Percentiles rank a stretch among this genome's conserved stretches.
These are phyloP conservation scores for Drechslerella stenobrocha DNA, from an alignment of 2,329 filamentous ascomycete genomes.

Conservation along the genomic window DNA sequence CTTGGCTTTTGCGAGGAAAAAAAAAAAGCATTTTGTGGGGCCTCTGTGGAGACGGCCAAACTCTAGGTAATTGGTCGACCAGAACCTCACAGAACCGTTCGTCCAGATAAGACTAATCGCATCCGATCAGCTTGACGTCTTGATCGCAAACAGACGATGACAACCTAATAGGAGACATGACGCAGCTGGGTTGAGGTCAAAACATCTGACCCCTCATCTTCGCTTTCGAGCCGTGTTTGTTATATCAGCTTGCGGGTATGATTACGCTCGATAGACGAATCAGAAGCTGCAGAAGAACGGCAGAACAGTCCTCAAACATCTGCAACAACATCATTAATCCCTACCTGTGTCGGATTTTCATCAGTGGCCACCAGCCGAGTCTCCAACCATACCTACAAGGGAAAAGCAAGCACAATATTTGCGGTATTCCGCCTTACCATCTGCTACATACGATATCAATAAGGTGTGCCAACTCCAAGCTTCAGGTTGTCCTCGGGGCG, in stretches of 20 bases:
- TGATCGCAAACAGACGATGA: slow-evolving; percentile 26
- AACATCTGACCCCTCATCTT: slow-evolving; percentile 38
- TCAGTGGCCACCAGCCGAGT: slow-evolving; percentile 25
- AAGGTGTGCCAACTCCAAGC: slow-evolving; percentile 7
- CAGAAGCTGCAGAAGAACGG: slow-evolving; percentile 33
- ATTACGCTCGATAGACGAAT: slow-evolving; percentile 39
- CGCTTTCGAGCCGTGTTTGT: slow-evolving; percentile 47
- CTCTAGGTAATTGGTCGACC: slow-evolving; percentile 6
- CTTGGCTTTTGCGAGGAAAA: slow-evolving; percentile 25
- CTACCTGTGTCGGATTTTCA: slow-evolving; percentile 41
- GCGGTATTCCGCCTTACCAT: slow-evolving; percentile 10
- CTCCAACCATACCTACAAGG: slow-evolving; percentile 32
- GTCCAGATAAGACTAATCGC: slow-evolving; percentile 39
- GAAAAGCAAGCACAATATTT: slow-evolving; percentile 34
- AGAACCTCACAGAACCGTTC: slow-evolving; percentile 9
- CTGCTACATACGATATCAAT: slow-evolving; percentile 13
- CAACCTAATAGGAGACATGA: slow-evolving; percentile 18
- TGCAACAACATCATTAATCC: slow-evolving; percentile 35
- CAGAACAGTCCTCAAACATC: slow-evolving; percentile 22
- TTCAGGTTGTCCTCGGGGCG: neutral
- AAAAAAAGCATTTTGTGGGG: slow-evolving; percentile 13
- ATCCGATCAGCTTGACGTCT: slow-evolving; percentile 24
- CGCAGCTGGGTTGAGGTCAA: slow-evolving; percentile 25
- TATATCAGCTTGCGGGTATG: slow-evolving; percentile 35
- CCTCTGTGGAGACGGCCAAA: slow-evolving; percentile 21